phyloP scores from a whole-genome alignment of 2,329 filamentous ascomycete species.

The Graphiopsis chlorocephala region DNA sequence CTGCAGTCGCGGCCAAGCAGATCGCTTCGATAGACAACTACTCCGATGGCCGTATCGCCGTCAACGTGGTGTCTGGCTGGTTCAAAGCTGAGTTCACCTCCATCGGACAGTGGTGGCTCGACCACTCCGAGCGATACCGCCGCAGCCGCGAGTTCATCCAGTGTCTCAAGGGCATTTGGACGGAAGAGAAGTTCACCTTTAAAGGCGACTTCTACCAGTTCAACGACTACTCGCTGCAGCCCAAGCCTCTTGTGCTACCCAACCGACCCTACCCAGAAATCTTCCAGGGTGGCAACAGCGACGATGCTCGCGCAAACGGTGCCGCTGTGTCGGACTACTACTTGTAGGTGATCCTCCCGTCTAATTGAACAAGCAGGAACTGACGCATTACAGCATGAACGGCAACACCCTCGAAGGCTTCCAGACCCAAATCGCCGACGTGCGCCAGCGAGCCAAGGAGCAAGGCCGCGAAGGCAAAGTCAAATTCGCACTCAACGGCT shows the following conservation, averaged over 20 bases:
- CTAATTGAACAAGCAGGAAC: background rate
- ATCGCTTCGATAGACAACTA: constrained; percentile 55
- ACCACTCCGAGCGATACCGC: constrained; percentile 53
- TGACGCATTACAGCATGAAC: constrained; percentile 43
- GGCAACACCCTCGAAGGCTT: constrained; percentile 56
- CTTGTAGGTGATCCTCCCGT: constrained; percentile 32
- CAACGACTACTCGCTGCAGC: constrained; percentile 49
- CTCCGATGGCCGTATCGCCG: constrained; percentile 50
- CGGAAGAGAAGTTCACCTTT: constrained; percentile 49
- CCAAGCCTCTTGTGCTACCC: constrained; percentile 48
- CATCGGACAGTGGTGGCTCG: constrained; percentile 56
- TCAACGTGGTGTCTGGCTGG: constrained; percentile 55
- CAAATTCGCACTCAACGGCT: constrained; percentile 51
- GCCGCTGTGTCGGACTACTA: constrained; percentile 51
- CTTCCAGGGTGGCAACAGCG: constrained; percentile 54
- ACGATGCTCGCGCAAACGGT: constrained; percentile 51
- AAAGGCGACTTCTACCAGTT: constrained; percentile 55
- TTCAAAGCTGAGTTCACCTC: constrained; percentile 53
- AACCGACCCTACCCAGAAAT: constrained; percentile 51
- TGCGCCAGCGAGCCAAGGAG: constrained; percentile 46
- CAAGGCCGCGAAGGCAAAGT: constrained; percentile 45
- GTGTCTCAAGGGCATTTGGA: constrained; percentile 53
- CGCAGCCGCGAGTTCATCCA: constrained; percentile 52
- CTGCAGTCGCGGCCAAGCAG: constrained; percentile 53
- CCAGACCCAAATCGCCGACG: constrained; percentile 49